Evolutionary conservation across 192 early-diverging fungal genomes (phyloP), one percentile per base, ranked within the genome.

Genomic region (Entophlyctis helioformis): DNA sequence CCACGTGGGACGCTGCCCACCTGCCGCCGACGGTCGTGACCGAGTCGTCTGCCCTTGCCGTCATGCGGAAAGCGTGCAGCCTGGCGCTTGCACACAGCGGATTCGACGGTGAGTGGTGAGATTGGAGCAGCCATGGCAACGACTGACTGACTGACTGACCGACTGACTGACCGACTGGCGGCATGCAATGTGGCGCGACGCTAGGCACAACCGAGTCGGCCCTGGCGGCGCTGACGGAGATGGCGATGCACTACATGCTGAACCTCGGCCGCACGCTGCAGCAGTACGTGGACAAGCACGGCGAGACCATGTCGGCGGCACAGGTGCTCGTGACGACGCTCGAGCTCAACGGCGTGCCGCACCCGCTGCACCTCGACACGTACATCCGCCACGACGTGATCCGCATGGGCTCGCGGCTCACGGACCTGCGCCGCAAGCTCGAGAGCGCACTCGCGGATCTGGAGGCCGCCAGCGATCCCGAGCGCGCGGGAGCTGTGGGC

Each of bases 261-360:
- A 97, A 90, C 50, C 52, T 94, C 19, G 90, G 91, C 24, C 83
- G 75, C 51, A 87, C 82, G 1, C 46, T 95, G 35, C 71, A 85
- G 23, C 48, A 71, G 1, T 97, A 91, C 58, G 53, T 62, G 11
- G 90, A 95, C 65, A 66, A 78, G 40, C 83, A 86, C 48, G 64
- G 66, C 16, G 65, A 72, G 39, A 60, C 63, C 20, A 86, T 91
- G 82, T 72, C 78, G 28, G 47, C 65, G 2, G 88, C 89, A 79
- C 84, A 90, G 63, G 88, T 95, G 25, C 50, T 98, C 6, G 47
- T 73, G 3, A 86, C 87, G 43, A 62, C 84, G 2, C 68, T 98
- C 9, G 74, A 82, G 34, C 85, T 86, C 33, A 91, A 91, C 55
- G 94, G 94, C 3, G 59, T 87, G 1, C 60, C 75, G 22, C 64